Evolutionary conservation across 441 rosid genomes (phyloP).

Genomic region (Populus hybrid): DNA sequence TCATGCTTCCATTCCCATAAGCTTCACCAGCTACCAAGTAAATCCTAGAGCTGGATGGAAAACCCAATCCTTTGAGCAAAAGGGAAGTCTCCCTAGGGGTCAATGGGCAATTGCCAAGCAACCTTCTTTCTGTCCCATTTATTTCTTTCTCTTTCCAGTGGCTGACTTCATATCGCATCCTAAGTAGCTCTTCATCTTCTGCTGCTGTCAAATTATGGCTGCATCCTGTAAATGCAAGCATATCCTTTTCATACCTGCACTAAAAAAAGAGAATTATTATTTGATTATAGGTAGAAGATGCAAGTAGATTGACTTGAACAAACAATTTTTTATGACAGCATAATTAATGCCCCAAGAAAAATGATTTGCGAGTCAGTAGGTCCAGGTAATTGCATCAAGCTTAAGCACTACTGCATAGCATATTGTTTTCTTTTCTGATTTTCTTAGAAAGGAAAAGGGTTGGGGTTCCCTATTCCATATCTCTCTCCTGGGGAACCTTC

Average conservation of each 20-base stretch:
- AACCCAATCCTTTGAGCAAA: conserved; percentile 72
- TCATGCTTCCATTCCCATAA: conserved; percentile 83
- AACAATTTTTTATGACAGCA: background rate
- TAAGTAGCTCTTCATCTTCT: conserved; percentile 75
- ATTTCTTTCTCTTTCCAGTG: conserved; percentile 98
- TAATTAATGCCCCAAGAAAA: background rate
- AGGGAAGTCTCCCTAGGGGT: conserved; percentile 93
- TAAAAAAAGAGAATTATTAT: conserved; percentile 1
- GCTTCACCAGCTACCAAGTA: conserved; percentile 93
- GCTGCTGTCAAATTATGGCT: conserved; percentile 73
- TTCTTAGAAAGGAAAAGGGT: background rate
- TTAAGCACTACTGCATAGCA: background rate
- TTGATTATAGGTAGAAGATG: background rate
- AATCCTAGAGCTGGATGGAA: conserved; percentile 66
- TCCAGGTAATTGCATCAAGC: background rate
- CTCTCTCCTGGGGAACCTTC: too few relatives aligned
- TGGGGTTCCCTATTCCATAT: background rate
- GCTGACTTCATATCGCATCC: conserved; percentile 74
- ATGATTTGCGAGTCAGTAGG: background rate
- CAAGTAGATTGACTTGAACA: background rate
- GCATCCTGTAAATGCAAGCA: conserved; percentile 97
- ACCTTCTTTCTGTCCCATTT: conserved; percentile 85
- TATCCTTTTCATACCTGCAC: conserved; percentile 89
- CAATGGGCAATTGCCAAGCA: conserved; percentile 87
- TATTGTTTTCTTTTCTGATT: background rate